Evolutionary conservation across 305 asterid species (phyloP), one percentile per base, ranked within the genome.

Genomic region (Striga hermonthica): DNA sequence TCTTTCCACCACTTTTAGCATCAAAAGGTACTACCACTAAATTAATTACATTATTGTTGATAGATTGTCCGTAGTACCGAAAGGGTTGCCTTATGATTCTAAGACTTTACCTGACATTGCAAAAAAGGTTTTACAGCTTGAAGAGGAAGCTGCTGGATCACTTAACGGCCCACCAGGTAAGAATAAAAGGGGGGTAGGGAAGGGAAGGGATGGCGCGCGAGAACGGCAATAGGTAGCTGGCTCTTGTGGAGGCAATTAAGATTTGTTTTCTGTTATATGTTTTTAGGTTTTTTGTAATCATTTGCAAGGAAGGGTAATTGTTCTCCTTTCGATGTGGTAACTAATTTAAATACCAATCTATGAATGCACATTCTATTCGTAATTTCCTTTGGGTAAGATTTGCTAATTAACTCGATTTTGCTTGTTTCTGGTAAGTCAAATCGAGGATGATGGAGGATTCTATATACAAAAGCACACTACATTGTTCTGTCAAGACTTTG

Each of bases 361-460:
- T 9, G 37, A 34, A 53, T 62, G 41, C 16, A 13, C 38, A 6
- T 31, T 60, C 44, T 49, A 40, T 68, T 22, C 5, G 1, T 37
- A n/a, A 22, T 13, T 68, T 10, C 44, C 16, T 52, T 56, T 56
- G 56, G 57, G 1, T 38, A 58, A 41, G 54, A 55, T 64, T 50
- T 60, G 69, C 50, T 66, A 65, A 71, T 56, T 44, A 65, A 73
- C 62, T 66, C 57, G 38, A 62, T 48, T n/a, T n/a, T 53, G 66
- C 63, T 60, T 49, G 31, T 60, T 59, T 72, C 64, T 65, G 74
- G 73, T 90, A 92, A 96, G 96, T 90, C 58, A 92, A 90, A 72
- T 90, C 97, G 4, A 87, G 98, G 78, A 92, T 92, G 98, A 92
- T 92, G 98, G 97, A 96, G 65, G 97, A 92, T 82, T 57, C 98